Percentiles rank a stretch among this genome's conserved stretches.
Evolutionary conservation across 495 filamentous ascomycete genomes (phyloP).

Genomic region (Astrocystis sublimbata): DNA sequence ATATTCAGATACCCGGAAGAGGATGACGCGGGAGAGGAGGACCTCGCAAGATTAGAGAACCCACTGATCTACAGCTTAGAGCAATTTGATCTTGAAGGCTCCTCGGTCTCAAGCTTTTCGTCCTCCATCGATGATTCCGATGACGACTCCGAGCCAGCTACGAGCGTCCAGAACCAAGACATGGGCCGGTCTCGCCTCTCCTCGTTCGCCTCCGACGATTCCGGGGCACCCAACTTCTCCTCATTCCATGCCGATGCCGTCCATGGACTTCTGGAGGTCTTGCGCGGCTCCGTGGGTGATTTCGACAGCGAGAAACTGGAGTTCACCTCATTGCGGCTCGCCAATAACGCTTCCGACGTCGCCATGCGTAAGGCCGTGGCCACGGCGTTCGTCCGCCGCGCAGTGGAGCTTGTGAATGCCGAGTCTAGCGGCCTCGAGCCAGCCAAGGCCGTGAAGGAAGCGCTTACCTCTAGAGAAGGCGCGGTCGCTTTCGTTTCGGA

Average conservation of each 20-base stretch:
- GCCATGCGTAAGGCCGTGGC: slow-evolving; percentile 85
- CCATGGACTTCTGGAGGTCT: slow-evolving; percentile 76
- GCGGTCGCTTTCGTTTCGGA: slow-evolving; percentile 53
- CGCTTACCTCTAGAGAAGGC: slow-evolving; percentile 49
- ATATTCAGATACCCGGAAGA: slow-evolving; percentile 53
- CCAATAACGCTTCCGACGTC: slow-evolving; percentile 82
- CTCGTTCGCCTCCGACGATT: slow-evolving; percentile 55
- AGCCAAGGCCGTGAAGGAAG: slow-evolving; percentile 63
- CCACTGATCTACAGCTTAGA: slow-evolving; percentile 68
- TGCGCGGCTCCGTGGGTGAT: slow-evolving; percentile 62
- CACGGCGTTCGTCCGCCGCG: slow-evolving; percentile 78
- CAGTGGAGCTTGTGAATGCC: slow-evolving; percentile 67
- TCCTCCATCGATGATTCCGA: slow-evolving; percentile 44
- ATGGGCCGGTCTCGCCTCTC: slow-evolving; percentile 47
- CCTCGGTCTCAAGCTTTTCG: slow-evolving; percentile 69
- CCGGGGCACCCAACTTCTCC: slow-evolving; percentile 44
- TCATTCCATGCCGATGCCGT: slow-evolving; percentile 89
- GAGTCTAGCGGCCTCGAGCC: slow-evolving; percentile 54
- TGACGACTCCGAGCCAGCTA: slow-evolving; percentile 35
- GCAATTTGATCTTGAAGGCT: slow-evolving; percentile 66
- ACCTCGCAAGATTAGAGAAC: slow-evolving; percentile 40
- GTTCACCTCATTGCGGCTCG: slow-evolving; percentile 84
- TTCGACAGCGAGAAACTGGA: slow-evolving; percentile 88
- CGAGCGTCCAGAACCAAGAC: slow-evolving; percentile 22
- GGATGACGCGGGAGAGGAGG: slow-evolving; percentile 45